Conservation (phyloP, 2,329 filamentous ascomycete genomes). For the Pleomassaria siparia region DNA sequence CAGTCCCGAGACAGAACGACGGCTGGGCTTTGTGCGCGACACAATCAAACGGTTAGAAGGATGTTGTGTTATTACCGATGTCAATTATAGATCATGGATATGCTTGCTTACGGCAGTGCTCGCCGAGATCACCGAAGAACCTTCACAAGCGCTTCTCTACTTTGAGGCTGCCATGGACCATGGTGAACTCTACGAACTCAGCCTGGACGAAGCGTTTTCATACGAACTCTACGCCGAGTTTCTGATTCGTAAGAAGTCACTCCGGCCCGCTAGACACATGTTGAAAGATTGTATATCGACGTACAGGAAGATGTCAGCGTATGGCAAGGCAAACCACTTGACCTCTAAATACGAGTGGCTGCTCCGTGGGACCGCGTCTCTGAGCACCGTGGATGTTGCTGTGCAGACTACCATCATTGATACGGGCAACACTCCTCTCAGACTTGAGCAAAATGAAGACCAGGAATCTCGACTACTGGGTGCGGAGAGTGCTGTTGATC, state of each 20-base stretch:
- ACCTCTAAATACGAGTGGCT: slow-evolving; percentile 69
- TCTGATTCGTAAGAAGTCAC: slow-evolving; percentile 65
- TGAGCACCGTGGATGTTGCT: slow-evolving; percentile 62
- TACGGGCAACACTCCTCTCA: slow-evolving; percentile 44
- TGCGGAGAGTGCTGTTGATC: slow-evolving; percentile 46
- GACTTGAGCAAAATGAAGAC: slow-evolving; percentile 48
- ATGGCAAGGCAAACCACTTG: slow-evolving; percentile 68
- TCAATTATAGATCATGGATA: slow-evolving; percentile 73
- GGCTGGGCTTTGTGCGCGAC: slow-evolving; percentile 56
- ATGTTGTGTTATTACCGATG: slow-evolving; percentile 64
- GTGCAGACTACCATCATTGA: slow-evolving; percentile 70
- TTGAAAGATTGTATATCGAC: slow-evolving; percentile 68
- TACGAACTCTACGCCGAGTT: slow-evolving; percentile 75
- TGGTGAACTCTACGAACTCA: slow-evolving; percentile 65
- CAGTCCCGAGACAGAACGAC: slow-evolving; percentile 46
- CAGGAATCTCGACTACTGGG: slow-evolving; percentile 41
- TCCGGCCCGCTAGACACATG: slow-evolving; percentile 68
- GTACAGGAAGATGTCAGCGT: slow-evolving; percentile 69
- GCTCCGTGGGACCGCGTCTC: slow-evolving; percentile 63
- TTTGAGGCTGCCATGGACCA: slow-evolving; percentile 76
- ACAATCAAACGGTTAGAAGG: slow-evolving; percentile 64
- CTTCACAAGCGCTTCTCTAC: slow-evolving; percentile 57
- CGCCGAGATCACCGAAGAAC: slow-evolving; percentile 61
- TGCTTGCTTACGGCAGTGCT: slow-evolving; percentile 69
- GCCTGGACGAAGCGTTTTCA: slow-evolving; percentile 71